These are phyloP conservation scores for Aphanomyces stellatus DNA, from an alignment of 352 stramenopile genomes.

Conservation along the genomic window DNA sequence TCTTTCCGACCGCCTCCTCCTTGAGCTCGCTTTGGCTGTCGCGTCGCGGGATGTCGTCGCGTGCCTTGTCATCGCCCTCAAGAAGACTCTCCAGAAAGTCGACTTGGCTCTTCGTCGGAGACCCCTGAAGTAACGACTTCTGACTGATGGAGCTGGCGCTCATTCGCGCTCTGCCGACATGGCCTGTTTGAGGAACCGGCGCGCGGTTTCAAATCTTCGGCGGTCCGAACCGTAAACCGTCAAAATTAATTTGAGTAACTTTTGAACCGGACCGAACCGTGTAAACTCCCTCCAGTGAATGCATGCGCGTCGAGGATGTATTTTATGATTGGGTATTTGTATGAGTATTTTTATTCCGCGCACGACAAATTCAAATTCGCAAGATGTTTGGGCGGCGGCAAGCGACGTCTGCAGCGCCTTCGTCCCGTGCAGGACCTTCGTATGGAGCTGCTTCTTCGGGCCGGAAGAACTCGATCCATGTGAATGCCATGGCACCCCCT, in stretches of 20 bases:
- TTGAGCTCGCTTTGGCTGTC: neutral
- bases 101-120: too few relatives aligned
- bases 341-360: neutral
- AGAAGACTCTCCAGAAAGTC: too few relatives aligned
- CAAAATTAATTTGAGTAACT: neutral
- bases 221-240: too few relatives aligned
- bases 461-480: slow-evolving; percentile 11
- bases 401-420: neutral
- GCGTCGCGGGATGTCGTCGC: too few relatives aligned
- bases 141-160: too few relatives aligned
- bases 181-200: too few relatives aligned
- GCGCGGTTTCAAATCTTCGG: neutral
- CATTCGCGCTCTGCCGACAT: too few relatives aligned
- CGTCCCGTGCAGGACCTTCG: neutral
- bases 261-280: neutral
- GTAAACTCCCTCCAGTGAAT: neutral
- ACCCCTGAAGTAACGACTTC: too few relatives aligned
- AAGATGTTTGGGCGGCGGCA: slow-evolving; percentile 20
- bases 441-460: neutral
- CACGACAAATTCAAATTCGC: neutral
- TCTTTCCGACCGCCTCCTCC: neutral
- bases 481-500: neutral
- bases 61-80: too few relatives aligned
- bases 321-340: neutral
- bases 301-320: too few relatives aligned